Evolutionary conservation across 78 protist genomes (phyloP).

Genomic region (Abeoforma whisleri): DNA sequence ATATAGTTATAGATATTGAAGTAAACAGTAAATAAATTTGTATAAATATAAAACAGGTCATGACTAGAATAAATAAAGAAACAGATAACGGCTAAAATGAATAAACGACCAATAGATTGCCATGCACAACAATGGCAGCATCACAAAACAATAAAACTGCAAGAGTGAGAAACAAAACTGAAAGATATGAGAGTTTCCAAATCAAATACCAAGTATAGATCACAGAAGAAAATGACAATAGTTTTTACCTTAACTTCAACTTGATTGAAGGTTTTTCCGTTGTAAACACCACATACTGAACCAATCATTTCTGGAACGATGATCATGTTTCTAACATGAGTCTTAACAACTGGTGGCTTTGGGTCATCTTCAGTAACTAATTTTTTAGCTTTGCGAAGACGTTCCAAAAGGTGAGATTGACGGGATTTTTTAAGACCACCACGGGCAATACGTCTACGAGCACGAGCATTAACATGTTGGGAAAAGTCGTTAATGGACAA

Average conservation of each 20-base stretch:
- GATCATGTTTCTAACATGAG: constrained; percentile 97
- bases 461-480: constrained; percentile 77
- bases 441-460: constrained; percentile 85
- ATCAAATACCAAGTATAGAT: too few relatives aligned
- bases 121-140: too few relatives aligned
- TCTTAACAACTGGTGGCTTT: constrained; percentile 93
- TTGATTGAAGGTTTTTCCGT: constrained; percentile 92
- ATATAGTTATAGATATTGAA: too few relatives aligned
- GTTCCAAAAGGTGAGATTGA: constrained; percentile 63
- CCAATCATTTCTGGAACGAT: constrained; percentile 99
- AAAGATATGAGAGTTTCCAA: too few relatives aligned
- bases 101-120: too few relatives aligned
- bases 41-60: too few relatives aligned
- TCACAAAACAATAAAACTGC: too few relatives aligned
- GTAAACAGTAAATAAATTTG: too few relatives aligned
- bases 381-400: constrained; percentile 75
- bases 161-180: too few relatives aligned
- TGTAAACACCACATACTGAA: constrained; percentile 94
- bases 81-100: too few relatives aligned
- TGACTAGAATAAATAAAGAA: too few relatives aligned
- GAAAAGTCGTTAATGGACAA: constrained; percentile 67
- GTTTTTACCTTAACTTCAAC: constrained; percentile 96
- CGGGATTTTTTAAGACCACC: constrained; percentile 77
- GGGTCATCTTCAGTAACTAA: neutral
- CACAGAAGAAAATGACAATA: too few relatives aligned